These are phyloP conservation scores for Myriosclerotinia curreyana DNA, from an alignment of 2,329 filamentous ascomycete species.

Conservation along the genomic window DNA sequence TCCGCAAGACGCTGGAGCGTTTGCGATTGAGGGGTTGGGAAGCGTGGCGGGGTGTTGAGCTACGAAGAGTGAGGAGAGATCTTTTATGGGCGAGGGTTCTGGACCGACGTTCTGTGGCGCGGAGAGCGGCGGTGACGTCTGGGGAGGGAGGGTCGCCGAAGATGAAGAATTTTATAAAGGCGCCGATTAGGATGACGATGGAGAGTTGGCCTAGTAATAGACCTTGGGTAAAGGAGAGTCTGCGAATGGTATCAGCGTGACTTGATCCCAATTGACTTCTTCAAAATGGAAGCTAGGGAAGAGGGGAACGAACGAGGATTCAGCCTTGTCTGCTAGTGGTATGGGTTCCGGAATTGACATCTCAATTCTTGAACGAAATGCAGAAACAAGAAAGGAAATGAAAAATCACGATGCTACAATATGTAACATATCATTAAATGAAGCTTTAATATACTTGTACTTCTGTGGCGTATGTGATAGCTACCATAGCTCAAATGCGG, in stretches of 20 bases:
- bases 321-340: slow-evolving; percentile 31
- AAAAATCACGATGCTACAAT: not conserved
- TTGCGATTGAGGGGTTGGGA: slow-evolving; percentile 55
- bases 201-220: slow-evolving; percentile 91
- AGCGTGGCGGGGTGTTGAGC: slow-evolving; percentile 38
- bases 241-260: slow-evolving; percentile 40
- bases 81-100: slow-evolving; percentile 73
- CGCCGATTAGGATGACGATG: slow-evolving; percentile 83
- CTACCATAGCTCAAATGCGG: slow-evolving; percentile 3
- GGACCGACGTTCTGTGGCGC: slow-evolving; percentile 70
- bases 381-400: not conserved
- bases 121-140: slow-evolving; percentile 72
- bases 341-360: slow-evolving; percentile 20
- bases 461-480: not conserved
- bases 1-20: slow-evolving; percentile 69
- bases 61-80: slow-evolving; percentile 62
- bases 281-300: slow-evolving; percentile 4
- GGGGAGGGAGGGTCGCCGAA: slow-evolving; percentile 89
- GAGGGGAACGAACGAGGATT: slow-evolving; percentile 43
- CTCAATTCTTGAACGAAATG: not conserved
- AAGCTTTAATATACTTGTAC: not conserved
- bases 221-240: slow-evolving; percentile 88
- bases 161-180: slow-evolving; percentile 99
- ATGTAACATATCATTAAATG: not conserved
- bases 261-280: slow-evolving; percentile 11